Evolutionary conservation across 2,329 filamentous ascomycete species (phyloP).

Genomic region (Blastomyces parvus): DNA sequence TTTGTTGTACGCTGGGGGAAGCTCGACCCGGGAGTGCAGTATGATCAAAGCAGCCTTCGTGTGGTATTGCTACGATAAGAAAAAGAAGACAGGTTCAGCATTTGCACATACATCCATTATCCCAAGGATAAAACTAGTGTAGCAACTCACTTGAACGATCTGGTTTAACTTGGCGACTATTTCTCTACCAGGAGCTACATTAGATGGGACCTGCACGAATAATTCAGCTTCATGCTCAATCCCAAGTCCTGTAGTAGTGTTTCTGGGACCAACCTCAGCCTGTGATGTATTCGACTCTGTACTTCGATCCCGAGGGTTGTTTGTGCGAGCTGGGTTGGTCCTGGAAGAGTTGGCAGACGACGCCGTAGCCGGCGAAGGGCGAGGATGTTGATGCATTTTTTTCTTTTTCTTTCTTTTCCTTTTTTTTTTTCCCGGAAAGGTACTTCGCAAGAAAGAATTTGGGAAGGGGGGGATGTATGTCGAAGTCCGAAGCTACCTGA

Average conservation of each 20-base stretch:
- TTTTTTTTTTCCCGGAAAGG: constrained; percentile 17
- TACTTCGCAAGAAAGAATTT: constrained; percentile 2
- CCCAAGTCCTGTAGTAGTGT: constrained; percentile 42
- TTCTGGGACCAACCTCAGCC: constrained; percentile 42
- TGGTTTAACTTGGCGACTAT: constrained; percentile 75
- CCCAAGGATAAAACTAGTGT: constrained; percentile 1
- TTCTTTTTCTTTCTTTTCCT: background rate
- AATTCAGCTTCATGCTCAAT: constrained; percentile 42
- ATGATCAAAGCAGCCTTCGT: constrained; percentile 79
- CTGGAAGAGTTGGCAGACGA: constrained; percentile 64
- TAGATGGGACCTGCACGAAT: constrained; percentile 33
- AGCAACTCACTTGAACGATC: constrained; percentile 66
- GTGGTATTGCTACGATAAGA: constrained; percentile 65
- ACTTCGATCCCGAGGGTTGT: constrained; percentile 65
- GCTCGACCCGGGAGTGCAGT: constrained; percentile 66
- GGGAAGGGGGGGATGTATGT: constrained; percentile 3
- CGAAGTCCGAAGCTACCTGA: background rate
- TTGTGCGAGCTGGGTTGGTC: constrained; percentile 61
- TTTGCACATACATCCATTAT: constrained; percentile 26
- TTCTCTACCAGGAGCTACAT: constrained; percentile 51
- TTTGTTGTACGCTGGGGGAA: constrained; percentile 49
- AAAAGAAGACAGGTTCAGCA: constrained; percentile 22
- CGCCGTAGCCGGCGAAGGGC: constrained; percentile 60
- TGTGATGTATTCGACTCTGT: constrained; percentile 42
- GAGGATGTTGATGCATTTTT: constrained; percentile 75